Conservation (phyloP, 495 filamentous ascomycete species). For the Neurospora sp. region DNA sequence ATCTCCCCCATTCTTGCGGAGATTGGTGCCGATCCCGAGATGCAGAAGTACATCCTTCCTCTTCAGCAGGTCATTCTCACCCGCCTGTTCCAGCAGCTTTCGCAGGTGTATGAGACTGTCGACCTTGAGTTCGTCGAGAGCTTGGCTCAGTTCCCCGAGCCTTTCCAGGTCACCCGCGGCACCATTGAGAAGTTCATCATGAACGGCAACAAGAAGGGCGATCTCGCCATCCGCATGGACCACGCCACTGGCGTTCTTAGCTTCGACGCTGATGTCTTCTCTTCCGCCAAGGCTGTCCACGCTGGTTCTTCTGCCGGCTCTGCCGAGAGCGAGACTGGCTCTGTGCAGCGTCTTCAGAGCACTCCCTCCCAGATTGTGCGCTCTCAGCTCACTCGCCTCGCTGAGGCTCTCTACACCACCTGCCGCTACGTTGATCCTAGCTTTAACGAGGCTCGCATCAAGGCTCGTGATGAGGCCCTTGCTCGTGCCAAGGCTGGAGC, state of each 20-base stretch:
- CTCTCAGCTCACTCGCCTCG: constrained; percentile 81
- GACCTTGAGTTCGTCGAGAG: constrained; percentile 89
- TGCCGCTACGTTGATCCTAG: constrained; percentile 90
- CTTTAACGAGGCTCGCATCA: constrained; percentile 67
- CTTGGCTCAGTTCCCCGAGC: constrained; percentile 91
- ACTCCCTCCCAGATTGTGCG: constrained; percentile 97
- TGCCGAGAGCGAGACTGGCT: constrained; percentile 73
- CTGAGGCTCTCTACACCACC: constrained; percentile 83
- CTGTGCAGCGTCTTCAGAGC: constrained; percentile 91
- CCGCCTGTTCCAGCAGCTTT: constrained; percentile 95
- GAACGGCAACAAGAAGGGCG: constrained; percentile 99
- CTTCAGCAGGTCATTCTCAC: constrained; percentile 98
- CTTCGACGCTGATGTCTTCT: constrained; percentile 97
- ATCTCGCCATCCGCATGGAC: constrained; percentile 91
- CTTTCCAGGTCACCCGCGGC: constrained; percentile 82
- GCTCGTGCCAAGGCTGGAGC: constrained; percentile 74
- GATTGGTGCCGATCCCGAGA: constrained; percentile 89
- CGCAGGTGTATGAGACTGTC: constrained; percentile 97
- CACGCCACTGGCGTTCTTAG: constrained; percentile 90
- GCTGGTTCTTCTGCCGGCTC: constrained; percentile 78
- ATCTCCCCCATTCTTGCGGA: constrained; percentile 91
- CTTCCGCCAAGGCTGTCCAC: constrained; percentile 87
- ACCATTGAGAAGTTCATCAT: constrained; percentile 99
- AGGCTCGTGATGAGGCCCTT: constrained; percentile 71
- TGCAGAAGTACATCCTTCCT: constrained; percentile 91